These are phyloP conservation scores for Beauveria pseudobassiana DNA, from an alignment of 2,329 filamentous ascomycete species.

Conservation along the genomic window DNA sequence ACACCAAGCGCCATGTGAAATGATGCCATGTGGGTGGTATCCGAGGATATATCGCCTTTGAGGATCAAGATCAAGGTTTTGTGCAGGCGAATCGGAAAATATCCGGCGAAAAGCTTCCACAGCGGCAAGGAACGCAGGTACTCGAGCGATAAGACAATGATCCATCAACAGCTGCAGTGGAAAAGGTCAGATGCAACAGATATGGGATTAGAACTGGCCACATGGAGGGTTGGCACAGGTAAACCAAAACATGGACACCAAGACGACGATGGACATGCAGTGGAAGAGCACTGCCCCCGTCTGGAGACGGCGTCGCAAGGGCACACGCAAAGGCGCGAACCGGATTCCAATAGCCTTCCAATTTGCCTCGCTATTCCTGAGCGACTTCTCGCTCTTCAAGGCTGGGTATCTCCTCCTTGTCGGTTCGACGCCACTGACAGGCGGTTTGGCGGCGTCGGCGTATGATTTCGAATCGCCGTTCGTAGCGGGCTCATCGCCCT, in stretches of 20 bases:
- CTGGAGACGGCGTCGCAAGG: conserved; percentile 63
- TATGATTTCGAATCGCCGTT: conserved; percentile 3
- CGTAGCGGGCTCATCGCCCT: neutral
- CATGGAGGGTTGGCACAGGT: conserved; percentile 78
- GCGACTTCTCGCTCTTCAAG: conserved; percentile 1
- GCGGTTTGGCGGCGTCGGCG: neutral
- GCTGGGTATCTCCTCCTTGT: neutral
- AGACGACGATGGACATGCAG: conserved; percentile 61
- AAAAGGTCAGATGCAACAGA: conserved; percentile 74
- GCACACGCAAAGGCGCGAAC: conserved; percentile 75
- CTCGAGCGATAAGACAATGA: conserved; percentile 65
- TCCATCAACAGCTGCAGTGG: conserved; percentile 69
- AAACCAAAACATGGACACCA: conserved; percentile 79
- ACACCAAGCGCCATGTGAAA: conserved; percentile 90
- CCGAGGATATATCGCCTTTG: conserved; percentile 93
- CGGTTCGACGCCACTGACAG: neutral
- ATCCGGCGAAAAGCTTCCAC: conserved; percentile 86
- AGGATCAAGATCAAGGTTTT: conserved; percentile 69
- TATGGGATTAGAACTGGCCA: conserved; percentile 78
- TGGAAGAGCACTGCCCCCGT: conserved; percentile 72
- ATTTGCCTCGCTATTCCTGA: neutral
- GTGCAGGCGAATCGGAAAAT: conserved; percentile 85
- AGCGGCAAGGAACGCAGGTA: conserved; percentile 64
- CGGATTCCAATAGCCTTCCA: conserved; percentile 52
- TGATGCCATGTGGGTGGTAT: conserved; percentile 96